Percentiles rank a stretch among this genome's conserved stretches.
phyloP scores from a whole-genome alignment of 371 early-diverging fungal genomes.

The Mucor circinelloides region DNA sequence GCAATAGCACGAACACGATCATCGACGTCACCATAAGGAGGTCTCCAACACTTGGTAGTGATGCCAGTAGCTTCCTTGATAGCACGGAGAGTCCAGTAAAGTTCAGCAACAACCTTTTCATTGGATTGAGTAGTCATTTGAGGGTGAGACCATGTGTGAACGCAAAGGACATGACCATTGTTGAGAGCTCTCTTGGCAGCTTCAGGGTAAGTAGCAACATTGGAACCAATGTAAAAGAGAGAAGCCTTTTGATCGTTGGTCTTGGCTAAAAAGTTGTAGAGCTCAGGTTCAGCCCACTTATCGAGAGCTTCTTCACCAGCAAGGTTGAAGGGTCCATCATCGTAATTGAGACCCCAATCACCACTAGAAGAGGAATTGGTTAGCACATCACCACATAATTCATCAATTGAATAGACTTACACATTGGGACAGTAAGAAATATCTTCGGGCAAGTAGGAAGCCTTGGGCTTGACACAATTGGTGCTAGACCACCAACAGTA shows the following conservation, averaged over 20 bases:
- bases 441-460: slow-evolving; percentile 42
- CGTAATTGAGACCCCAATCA: slow-evolving; percentile 56
- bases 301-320: slow-evolving; percentile 22
- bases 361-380: slow-evolving; percentile 10
- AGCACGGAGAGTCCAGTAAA: slow-evolving; percentile 54
- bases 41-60: slow-evolving; percentile 58
- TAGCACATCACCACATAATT: no score
- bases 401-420: no score
- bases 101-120: slow-evolving; percentile 58
- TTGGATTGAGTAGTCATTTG: slow-evolving; percentile 56
- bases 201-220: slow-evolving; percentile 46
- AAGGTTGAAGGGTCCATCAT: slow-evolving; percentile 52
- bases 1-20: slow-evolving; percentile 60
- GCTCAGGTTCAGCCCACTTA: slow-evolving; percentile 45
- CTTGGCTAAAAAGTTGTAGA: slow-evolving; percentile 51
- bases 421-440: slow-evolving; percentile 46
- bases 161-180: slow-evolving; percentile 50
- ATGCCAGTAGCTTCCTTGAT: slow-evolving; percentile 59
- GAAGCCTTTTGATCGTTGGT: slow-evolving; percentile 39
- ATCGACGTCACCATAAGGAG: slow-evolving; percentile 59
- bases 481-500: slow-evolving; percentile 55
- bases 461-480: slow-evolving; percentile 49
- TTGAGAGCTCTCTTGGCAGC: slow-evolving; percentile 51
- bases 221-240: slow-evolving; percentile 51
- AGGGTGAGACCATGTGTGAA: slow-evolving; percentile 67